phyloP scores from a whole-genome alignment of 257 asterid genomes.

The Solanum tacnaense region DNA sequence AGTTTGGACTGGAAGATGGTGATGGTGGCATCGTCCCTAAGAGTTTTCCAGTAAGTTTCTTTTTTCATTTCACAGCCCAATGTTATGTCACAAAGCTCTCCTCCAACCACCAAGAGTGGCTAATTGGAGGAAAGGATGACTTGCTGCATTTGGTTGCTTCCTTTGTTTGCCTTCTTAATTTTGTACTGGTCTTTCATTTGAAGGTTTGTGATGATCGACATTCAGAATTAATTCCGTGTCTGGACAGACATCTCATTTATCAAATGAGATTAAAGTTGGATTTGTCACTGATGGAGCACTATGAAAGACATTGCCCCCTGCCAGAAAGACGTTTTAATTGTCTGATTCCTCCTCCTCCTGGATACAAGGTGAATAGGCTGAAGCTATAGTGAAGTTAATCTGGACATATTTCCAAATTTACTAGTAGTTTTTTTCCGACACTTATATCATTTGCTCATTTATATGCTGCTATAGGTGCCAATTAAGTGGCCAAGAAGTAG shows the following conservation, averaged over 20 bases:
- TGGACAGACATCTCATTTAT: constrained; percentile 87
- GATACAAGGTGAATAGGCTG: constrained; percentile 58
- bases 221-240: constrained; percentile 93
- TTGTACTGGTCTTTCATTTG: not conserved
- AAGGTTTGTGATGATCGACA: constrained; percentile 96
- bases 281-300: constrained; percentile 96
- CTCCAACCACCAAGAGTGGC: not conserved
- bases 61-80: not conserved
- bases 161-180: not conserved
- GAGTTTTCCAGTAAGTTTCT: not conserved
- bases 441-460: not conserved
- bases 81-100: not conserved
- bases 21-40: not conserved
- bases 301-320: constrained; percentile 89
- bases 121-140: not conserved
- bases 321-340: constrained; percentile 89
- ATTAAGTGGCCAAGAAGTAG: constrained; percentile 94
- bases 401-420: not conserved
- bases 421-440: not conserved
- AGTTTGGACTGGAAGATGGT: not conserved
- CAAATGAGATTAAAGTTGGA: constrained; percentile 90
- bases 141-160: not conserved
- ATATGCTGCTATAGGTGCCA: constrained; percentile 41
- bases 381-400: not conserved
- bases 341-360: constrained; percentile 92